These are phyloP conservation scores for Xylaria sp. DNA, from an alignment of 2,329 filamentous ascomycete species.

Conservation along the genomic window DNA sequence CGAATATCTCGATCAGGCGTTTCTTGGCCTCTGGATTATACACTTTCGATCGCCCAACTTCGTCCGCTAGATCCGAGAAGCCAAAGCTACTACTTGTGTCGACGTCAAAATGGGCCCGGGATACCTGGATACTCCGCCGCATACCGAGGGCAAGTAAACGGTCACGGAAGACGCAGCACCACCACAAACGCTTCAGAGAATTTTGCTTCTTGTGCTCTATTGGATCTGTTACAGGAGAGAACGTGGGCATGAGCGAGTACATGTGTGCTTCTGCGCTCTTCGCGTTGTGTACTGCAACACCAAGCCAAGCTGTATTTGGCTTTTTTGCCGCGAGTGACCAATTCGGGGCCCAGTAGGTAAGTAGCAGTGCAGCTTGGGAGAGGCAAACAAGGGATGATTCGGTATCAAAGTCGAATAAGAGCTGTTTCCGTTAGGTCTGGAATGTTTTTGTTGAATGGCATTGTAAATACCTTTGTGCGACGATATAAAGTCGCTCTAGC, in stretches of 20 bases:
- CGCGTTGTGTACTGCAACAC: conserved; percentile 61
- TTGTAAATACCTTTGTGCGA: conserved; percentile 51
- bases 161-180: conserved; percentile 64
- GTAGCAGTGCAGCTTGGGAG: conserved; percentile 55
- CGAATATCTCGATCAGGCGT: conserved; percentile 56
- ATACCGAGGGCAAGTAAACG: conserved; percentile 60
- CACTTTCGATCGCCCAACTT: conserved; percentile 57
- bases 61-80: conserved; percentile 57
- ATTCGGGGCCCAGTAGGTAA: conserved; percentile 51
- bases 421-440: conserved; percentile 40
- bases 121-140: conserved; percentile 61
- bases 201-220: conserved; percentile 52
- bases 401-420: conserved; percentile 57
- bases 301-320: conserved; percentile 60
- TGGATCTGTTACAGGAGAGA: conserved; percentile 45
- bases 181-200: conserved; percentile 62
- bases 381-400: conserved; percentile 55
- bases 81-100: conserved; percentile 51
- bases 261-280: conserved; percentile 57
- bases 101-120: conserved; percentile 58
- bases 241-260: conserved; percentile 51
- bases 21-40: conserved; percentile 58
- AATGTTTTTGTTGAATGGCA: conserved; percentile 2
- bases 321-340: conserved; percentile 54
- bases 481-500: conserved; percentile 58